A percentile compares a stretch with the other conserved stretches of the same genome.
Evolutionary conservation across 345 rosid species (phyloP).

Genomic region (Melaleuca quinquenervia): DNA sequence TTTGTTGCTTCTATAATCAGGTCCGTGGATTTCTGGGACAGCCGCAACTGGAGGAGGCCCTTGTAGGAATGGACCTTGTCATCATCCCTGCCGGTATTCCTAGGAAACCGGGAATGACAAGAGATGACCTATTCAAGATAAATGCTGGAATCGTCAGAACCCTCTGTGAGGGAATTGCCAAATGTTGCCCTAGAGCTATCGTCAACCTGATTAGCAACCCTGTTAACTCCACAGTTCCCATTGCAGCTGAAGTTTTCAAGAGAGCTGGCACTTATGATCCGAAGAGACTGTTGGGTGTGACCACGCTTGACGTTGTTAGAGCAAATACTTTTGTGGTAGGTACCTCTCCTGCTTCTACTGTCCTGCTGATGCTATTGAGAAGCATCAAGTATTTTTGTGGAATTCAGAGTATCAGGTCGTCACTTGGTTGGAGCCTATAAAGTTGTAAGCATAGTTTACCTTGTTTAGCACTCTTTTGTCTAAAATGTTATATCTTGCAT

Average conservation of each 20-base stretch:
- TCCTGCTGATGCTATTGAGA: not conserved
- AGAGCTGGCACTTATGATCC: constrained; percentile 87
- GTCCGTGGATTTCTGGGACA: constrained; percentile 76
- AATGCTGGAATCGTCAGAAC: constrained; percentile 94
- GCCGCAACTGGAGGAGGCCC: constrained; percentile 70
- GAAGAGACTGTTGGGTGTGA: constrained; percentile 78
- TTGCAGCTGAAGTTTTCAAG: constrained; percentile 91
- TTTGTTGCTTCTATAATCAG: not conserved
- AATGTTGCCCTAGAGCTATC: constrained; percentile 70
- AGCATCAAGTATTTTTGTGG: not conserved
- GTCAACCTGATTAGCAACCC: constrained; percentile 93
- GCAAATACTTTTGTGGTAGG: constrained; percentile 97
- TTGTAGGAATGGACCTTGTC: constrained; percentile 85
- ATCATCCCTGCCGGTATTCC: constrained; percentile 96
- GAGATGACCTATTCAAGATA: constrained; percentile 94
- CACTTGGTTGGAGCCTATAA: not conserved
- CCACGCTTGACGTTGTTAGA: constrained; percentile 95
- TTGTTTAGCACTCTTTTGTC: not conserved
- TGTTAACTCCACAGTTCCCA: constrained; percentile 92
- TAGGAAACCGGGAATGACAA: constrained; percentile 98
- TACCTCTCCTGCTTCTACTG: not conserved
- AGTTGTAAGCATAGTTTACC: not conserved
- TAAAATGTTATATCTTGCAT: not conserved
- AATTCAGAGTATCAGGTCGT: not conserved
- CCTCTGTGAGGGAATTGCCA: constrained; percentile 78